Conservation (phyloP, 176 grass and related monocot species). For the Ananas comosus region DNA sequence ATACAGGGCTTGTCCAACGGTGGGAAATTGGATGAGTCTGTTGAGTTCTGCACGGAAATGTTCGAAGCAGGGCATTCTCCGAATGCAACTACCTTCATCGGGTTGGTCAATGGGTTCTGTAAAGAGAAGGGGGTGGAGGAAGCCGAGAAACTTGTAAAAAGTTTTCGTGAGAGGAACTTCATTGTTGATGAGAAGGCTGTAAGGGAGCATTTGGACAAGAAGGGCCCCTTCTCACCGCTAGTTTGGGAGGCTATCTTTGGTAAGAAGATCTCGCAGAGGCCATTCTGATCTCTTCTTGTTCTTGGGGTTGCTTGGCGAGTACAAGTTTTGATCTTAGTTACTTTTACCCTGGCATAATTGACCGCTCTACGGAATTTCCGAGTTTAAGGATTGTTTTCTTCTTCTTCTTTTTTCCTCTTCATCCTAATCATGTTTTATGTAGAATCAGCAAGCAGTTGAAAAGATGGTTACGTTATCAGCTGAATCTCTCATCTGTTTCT, state of each 20-base stretch:
- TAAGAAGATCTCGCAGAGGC: slow-evolving; percentile 34
- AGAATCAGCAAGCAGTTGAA: not conserved
- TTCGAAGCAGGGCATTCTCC: slow-evolving; percentile 62
- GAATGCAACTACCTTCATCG: slow-evolving; percentile 51
- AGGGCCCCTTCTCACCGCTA: slow-evolving; percentile 60
- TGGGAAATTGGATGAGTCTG: slow-evolving; percentile 43
- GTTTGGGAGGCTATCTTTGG: slow-evolving; percentile 86
- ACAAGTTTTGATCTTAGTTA: not conserved
- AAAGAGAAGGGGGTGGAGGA: slow-evolving; percentile 51
- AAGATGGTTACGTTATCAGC: not conserved
- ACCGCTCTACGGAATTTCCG: not conserved
- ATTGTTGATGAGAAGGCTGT: slow-evolving; percentile 77
- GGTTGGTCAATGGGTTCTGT: slow-evolving; percentile 56
- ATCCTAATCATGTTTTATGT: not conserved
- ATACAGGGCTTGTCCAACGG: slow-evolving; percentile 59
- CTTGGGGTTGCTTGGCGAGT: not conserved
- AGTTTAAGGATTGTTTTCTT: not conserved
- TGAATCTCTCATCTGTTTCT: not conserved
- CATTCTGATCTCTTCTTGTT: slow-evolving; percentile 31
- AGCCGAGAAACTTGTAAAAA: slow-evolving; percentile 48
- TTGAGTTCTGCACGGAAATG: slow-evolving; percentile 63
- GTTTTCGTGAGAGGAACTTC: slow-evolving; percentile 66
- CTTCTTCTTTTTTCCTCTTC: not conserved
- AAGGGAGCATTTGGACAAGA: slow-evolving; percentile 90
- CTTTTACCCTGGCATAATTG: not conserved